Conservation (phyloP, 192 early-diverging fungal genomes). For the Coemansia sp. region DNA sequence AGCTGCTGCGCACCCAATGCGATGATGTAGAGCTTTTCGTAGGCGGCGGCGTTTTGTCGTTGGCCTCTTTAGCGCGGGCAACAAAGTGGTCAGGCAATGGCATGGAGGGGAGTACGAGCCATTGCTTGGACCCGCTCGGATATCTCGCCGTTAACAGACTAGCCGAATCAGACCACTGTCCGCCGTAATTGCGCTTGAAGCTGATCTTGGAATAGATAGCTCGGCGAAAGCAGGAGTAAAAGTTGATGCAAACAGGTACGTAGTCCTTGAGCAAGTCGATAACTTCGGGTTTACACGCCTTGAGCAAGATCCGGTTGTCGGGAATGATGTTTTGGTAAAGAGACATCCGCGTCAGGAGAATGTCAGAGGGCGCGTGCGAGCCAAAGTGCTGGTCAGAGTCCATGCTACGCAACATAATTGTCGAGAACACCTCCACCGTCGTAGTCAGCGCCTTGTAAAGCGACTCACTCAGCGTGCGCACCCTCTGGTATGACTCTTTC, state of each 20-base stretch:
- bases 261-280: slow-evolving; percentile 22
- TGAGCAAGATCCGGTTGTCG: slow-evolving; percentile 21
- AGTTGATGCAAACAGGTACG: slow-evolving; percentile 26
- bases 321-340: slow-evolving; percentile 20
- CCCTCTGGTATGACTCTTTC: slow-evolving; percentile 11
- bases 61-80: not conserved
- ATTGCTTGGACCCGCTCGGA: slow-evolving; percentile 39
- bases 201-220: slow-evolving; percentile 39
- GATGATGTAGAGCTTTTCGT: not conserved
- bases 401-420: slow-evolving; percentile 27
- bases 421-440: slow-evolving; percentile 32
- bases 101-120: slow-evolving; percentile 30
- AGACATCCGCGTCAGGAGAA: slow-evolving; percentile 18
- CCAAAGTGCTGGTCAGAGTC: slow-evolving; percentile 21
- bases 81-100: slow-evolving; percentile 1
- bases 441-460: slow-evolving; percentile 45
- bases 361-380: slow-evolving; percentile 19
- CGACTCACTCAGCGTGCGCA: slow-evolving; percentile 26
- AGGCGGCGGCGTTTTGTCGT: not conserved
- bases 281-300: slow-evolving; percentile 14
- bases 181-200: slow-evolving; percentile 28
- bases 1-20: slow-evolving; percentile 32
- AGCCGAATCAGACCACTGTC: slow-evolving; percentile 25
- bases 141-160: slow-evolving; percentile 29
- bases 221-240: slow-evolving; percentile 31